phyloP scores from a whole-genome alignment of 1,284 basidiomycete genomes.

The Microbotryum saponariae region DNA sequence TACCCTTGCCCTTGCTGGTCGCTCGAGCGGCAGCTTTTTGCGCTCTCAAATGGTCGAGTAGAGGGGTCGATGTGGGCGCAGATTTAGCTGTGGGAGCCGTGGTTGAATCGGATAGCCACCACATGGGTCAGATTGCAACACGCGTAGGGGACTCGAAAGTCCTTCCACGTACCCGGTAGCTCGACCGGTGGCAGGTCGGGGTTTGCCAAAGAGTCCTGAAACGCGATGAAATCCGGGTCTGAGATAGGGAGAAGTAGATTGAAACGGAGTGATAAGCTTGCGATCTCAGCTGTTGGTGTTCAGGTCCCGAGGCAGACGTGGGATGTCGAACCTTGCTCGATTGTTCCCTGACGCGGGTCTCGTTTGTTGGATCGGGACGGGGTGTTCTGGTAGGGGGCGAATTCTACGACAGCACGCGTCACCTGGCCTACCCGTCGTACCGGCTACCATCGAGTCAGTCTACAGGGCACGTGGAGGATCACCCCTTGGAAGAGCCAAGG shows the following conservation, averaged over 20 bases:
- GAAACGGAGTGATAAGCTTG: too few relatives aligned
- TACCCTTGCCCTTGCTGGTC: slow-evolving; percentile 12
- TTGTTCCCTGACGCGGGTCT: slow-evolving; percentile 62
- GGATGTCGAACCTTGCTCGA: slow-evolving; percentile 57
- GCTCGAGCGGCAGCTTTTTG: slow-evolving; percentile 53
- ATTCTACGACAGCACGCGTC: slow-evolving; percentile 82
- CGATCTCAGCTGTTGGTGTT: too few relatives aligned
- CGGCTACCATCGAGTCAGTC: background rate
- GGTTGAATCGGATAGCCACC: too few relatives aligned
- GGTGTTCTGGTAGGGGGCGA: slow-evolving; percentile 81
- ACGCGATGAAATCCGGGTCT: slow-evolving; percentile 28
- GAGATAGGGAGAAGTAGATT: background rate
- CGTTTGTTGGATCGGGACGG: slow-evolving; percentile 64
- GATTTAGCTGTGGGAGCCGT: slow-evolving; percentile 46
- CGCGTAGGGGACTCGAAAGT: too few relatives aligned
- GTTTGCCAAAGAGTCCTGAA: slow-evolving; percentile 16
- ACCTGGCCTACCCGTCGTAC: slow-evolving; percentile 59
- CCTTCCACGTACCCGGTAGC: too few relatives aligned
- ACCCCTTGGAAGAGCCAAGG: background rate
- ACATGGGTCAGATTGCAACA: too few relatives aligned
- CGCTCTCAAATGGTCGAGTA: slow-evolving; percentile 73
- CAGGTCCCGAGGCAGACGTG: background rate
- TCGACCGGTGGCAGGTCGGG: too few relatives aligned
- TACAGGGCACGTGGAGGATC: too few relatives aligned
- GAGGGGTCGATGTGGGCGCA: slow-evolving; percentile 68